A percentile compares a stretch with the other conserved stretches of the same genome.
phyloP scores from a whole-genome alignment of 2,329 filamentous ascomycete genomes.

The Cryoendolithus antarcticus region DNA sequence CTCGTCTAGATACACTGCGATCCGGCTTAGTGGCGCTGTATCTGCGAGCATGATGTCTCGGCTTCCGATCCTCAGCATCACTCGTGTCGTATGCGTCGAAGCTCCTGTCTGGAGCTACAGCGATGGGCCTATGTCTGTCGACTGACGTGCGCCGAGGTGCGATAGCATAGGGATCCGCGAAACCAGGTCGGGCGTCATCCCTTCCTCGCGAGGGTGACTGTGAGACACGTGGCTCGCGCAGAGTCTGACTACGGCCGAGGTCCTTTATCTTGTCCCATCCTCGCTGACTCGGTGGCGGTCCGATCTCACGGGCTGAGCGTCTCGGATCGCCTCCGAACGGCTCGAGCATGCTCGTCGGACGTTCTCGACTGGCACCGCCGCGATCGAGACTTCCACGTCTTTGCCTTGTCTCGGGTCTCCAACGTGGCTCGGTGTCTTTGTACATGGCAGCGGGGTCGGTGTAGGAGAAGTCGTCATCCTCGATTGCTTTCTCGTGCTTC shows the following conservation, averaged over 20 bases:
- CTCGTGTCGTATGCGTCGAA: conserved; percentile 31
- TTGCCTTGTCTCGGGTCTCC: conserved; percentile 19
- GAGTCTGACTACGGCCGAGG: conserved; percentile 30
- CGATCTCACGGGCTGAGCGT: conserved; percentile 23
- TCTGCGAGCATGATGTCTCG: conserved; percentile 22
- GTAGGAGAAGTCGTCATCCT: conserved; percentile 36
- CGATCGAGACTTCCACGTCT: conserved; percentile 34
- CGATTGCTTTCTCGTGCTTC: conserved; percentile 16
- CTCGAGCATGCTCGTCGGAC: conserved; percentile 34
- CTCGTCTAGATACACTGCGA: conserved; percentile 31
- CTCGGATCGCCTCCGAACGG: conserved; percentile 19
- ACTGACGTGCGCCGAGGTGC: conserved; percentile 24
- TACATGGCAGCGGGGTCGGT: conserved; percentile 40
- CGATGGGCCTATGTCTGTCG: conserved; percentile 29
- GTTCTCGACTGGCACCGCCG: conserved; percentile 24
- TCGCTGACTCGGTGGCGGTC: conserved; percentile 55
- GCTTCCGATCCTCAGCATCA: conserved; percentile 32
- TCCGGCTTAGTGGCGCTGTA: conserved; percentile 28
- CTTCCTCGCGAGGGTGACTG: conserved; percentile 16
- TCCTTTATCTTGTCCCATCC: conserved; percentile 59
- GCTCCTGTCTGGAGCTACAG: conserved; percentile 37
- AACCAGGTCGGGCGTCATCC: conserved; percentile 12
- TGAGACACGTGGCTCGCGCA: conserved; percentile 26
- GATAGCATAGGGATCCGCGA: conserved; percentile 26
- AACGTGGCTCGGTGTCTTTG: conserved; percentile 37